A percentile compares a stretch with the other conserved stretches of the same genome.
Evolutionary conservation across 2,329 filamentous ascomycete genomes (phyloP).

Genomic region (Colletotrichum sp.): DNA sequence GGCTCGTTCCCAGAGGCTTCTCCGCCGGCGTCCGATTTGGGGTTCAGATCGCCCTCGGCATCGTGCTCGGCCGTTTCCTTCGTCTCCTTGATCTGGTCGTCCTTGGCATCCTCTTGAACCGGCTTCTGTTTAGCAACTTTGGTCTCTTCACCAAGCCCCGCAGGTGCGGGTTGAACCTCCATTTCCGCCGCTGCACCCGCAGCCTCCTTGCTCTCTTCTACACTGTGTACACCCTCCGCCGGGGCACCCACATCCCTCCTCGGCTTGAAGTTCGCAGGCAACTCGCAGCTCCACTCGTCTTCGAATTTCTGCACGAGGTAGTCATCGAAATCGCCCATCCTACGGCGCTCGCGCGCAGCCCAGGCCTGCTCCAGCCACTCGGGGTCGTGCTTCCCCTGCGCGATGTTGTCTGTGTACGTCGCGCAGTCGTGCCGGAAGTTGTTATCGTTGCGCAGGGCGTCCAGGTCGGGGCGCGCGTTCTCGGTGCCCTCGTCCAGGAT

Average conservation of each 20-base stretch:
- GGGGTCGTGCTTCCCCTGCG: conserved; percentile 53
- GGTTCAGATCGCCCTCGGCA: neutral
- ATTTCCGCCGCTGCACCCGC: neutral
- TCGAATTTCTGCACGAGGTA: conserved; percentile 49
- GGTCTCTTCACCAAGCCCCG: neutral
- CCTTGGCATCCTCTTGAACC: neutral
- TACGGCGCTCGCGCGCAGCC: conserved; percentile 52
- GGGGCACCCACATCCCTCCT: neutral
- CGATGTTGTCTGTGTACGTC: conserved; percentile 50
- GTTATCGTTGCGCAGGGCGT: conserved; percentile 49
- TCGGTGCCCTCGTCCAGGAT: conserved; percentile 37
- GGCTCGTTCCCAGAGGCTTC: neutral
- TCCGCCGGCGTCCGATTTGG: neutral
- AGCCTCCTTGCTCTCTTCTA: neutral
- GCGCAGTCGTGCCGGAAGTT: conserved; percentile 54
- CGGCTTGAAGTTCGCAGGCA: conserved; percentile 30
- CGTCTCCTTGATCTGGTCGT: neutral
- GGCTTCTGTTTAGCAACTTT: neutral
- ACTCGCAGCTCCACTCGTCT: conserved; percentile 49
- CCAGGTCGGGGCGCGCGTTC: conserved; percentile 43
- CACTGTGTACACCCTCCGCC: neutral
- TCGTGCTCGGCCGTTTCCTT: neutral
- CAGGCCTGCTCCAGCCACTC: conserved; percentile 59
- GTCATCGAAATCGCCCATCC: conserved; percentile 53
- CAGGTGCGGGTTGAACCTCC: neutral